Base-by-base conservation (phyloP, 2,329 filamentous ascomycete genomes). In the Hypomyces perniciosus region DNA sequence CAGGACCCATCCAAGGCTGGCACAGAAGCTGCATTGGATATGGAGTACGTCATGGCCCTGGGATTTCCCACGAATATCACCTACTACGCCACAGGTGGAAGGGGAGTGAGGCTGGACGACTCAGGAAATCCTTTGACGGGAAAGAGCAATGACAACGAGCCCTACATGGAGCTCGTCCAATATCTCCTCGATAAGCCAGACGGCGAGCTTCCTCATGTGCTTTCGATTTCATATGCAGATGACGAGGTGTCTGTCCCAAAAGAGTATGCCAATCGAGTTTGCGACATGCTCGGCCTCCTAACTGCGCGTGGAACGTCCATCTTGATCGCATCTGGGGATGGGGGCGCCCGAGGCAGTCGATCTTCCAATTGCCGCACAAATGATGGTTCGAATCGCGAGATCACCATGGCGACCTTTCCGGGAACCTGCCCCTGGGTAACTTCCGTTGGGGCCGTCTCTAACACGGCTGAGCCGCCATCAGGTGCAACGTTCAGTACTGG, bases 351-450 rank as follows among this genome's bases (percentile, higher is more conserved):
- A 2, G 73, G 72, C 4, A 69, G 66, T 3, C 68, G 67, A 12
- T 62, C 67, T 52, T 83, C 81, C 52, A 61, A 56, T 20, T 87
- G 83, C 67, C 67, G 72, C 46, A 74, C 73, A 50, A 82, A 84
- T 60, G 80, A 85, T 51, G 83, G 81, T 26, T 72, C 67, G 40
- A 73, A 78, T 52, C 75, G 70, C 1, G 75, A 75, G 8, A 71
- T 75, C 20, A 81, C 84, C 60, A 69, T 81, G 30, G 75, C 83
- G 1, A 76, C 74, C 5, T 89, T 88, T 65, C 85, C 85, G 0
- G 78, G 77, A 0, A 77, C 78, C 0, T 89, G 85, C 58, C 85
- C 84, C 0, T 88, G 80, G 63, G 78, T 88, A 6, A 88, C 85
- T 0, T 69, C 76, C 2, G 78, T 88, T 1, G 85, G 85, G 6